Percentiles rank a stretch among this genome's conserved stretches.
Conservation (phyloP, 306 rosid genomes). For the Clitoria ternatea region DNA sequence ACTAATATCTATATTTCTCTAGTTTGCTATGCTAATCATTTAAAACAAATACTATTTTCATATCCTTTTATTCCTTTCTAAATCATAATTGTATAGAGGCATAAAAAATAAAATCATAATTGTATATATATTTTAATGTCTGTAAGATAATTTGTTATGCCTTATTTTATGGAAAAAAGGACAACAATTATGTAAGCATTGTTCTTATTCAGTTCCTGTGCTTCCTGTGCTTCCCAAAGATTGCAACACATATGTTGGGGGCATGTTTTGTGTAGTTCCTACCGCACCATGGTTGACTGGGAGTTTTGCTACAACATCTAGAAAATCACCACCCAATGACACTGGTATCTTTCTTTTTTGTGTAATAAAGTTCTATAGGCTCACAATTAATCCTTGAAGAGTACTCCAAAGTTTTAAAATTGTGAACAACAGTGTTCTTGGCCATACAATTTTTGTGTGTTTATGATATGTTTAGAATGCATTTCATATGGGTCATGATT, state of each 20-base stretch:
- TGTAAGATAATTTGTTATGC: not conserved
- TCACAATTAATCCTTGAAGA: too few species aligned
- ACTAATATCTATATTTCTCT: not conserved
- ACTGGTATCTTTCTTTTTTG: too few species aligned
- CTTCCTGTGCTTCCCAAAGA: not conserved
- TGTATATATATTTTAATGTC: not conserved
- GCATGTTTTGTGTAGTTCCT: conserved; percentile 23
- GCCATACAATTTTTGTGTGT: too few species aligned
- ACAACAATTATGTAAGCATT: not conserved
- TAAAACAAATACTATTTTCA: not conserved
- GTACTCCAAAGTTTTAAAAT: too few species aligned
- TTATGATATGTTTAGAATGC: too few species aligned
- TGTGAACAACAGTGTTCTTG: too few species aligned
- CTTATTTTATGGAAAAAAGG: too few species aligned
- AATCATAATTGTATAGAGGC: not conserved
- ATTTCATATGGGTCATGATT: too few species aligned
- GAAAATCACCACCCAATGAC: too few species aligned
- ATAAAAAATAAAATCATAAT: too few species aligned
- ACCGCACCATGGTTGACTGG: conserved; percentile 12
- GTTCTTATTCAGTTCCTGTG: not conserved
- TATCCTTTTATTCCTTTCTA: not conserved
- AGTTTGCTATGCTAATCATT: not conserved
- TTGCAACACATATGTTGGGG: not conserved
- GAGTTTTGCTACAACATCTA: not conserved
- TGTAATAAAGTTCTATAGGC: not conserved